phyloP scores from a whole-genome alignment of 2,329 filamentous ascomycete species.

The Xylariaceae sp. region DNA sequence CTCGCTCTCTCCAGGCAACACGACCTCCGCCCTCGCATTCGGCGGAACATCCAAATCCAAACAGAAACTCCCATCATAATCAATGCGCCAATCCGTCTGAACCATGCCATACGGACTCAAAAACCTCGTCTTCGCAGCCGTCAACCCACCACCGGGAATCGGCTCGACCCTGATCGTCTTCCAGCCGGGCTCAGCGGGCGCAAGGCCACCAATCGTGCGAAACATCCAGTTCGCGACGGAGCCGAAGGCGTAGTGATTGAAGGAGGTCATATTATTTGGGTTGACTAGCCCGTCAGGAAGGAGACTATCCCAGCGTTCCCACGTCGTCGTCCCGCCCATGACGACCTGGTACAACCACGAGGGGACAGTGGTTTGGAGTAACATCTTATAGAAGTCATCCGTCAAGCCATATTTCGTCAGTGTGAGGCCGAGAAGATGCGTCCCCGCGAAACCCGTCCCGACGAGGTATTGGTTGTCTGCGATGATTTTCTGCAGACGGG shows the following conservation, averaged over 20 bases:
- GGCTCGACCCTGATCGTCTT: constrained; percentile 35
- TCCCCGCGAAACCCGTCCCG: constrained; percentile 42
- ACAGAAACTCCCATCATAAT: constrained; percentile 20
- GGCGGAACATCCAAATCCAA: constrained; percentile 25
- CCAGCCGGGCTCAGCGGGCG: constrained; percentile 38
- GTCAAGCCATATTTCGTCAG: constrained; percentile 29
- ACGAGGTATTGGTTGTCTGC: constrained; percentile 33
- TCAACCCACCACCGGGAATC: constrained; percentile 36
- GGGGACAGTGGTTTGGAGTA: constrained; percentile 40
- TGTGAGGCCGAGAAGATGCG: constrained; percentile 35
- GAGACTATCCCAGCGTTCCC: constrained; percentile 48
- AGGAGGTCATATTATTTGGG: constrained; percentile 44
- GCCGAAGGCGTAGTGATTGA: constrained; percentile 48
- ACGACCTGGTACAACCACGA: constrained; percentile 46
- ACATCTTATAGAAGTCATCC: constrained; percentile 42
- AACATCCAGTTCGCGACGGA: constrained; percentile 46
- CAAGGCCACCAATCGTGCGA: constrained; percentile 38
- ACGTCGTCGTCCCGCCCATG: constrained; percentile 44
- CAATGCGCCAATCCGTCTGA: constrained; percentile 28
- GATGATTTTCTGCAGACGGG: constrained; percentile 32
- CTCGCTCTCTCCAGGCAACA: constrained; percentile 17
- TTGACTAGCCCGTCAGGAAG: constrained; percentile 41
- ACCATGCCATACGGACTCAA: constrained; percentile 33
- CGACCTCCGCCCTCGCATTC: constrained; percentile 24
- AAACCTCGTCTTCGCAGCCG: constrained; percentile 29